phyloP scores from a whole-genome alignment of 163 green algal species.

The Chloromonas sp. region DNA sequence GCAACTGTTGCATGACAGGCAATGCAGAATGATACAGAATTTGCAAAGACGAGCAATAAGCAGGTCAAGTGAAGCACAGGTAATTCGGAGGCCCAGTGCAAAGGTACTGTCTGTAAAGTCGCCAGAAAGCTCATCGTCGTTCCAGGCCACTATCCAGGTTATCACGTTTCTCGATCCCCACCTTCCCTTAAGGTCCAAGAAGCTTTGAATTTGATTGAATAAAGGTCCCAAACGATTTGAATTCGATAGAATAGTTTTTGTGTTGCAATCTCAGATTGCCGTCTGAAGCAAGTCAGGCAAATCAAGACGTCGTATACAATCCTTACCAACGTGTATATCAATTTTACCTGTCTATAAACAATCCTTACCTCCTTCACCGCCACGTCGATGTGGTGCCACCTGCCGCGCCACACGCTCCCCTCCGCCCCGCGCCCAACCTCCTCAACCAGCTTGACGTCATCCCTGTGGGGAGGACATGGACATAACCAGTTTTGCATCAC shows the following conservation, averaged over 20 bases:
- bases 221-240: too few species aligned
- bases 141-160: not conserved
- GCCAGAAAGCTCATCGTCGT: not conserved
- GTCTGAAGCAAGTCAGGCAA: not conserved
- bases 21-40: too few species aligned
- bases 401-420: slow-evolving; percentile 41
- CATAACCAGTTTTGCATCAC: not conserved
- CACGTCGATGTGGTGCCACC: slow-evolving; percentile 53
- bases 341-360: too few species aligned
- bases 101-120: too few species aligned
- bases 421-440: slow-evolving; percentile 30
- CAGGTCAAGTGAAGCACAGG: too few species aligned
- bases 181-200: too few species aligned
- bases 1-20: too few species aligned
- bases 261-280: not conserved
- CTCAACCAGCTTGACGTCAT: slow-evolving; percentile 25
- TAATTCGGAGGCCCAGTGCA: too few species aligned
- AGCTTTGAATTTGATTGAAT: too few species aligned
- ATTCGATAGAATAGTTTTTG: not conserved
- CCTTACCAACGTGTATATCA: not conserved
- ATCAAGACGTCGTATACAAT: too few species aligned
- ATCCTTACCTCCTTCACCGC: slow-evolving; percentile 40
- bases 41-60: too few species aligned
- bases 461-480: not conserved
- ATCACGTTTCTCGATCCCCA: too few species aligned